Conservation (phyloP, 2,329 filamentous ascomycete genomes). For the Diplodia mutila region DNA sequence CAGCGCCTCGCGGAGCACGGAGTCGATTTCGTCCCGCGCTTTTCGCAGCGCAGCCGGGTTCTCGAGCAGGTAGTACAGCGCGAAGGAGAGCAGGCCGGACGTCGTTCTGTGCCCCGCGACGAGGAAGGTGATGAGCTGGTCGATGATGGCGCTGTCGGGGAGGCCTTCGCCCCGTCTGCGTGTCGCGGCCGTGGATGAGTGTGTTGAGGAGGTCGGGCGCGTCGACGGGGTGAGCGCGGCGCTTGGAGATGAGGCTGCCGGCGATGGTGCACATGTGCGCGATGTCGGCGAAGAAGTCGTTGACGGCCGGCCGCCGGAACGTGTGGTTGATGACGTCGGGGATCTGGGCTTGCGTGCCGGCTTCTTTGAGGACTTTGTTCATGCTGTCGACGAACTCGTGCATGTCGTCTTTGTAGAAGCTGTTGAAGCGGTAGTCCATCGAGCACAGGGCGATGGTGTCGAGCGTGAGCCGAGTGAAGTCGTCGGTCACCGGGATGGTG, state of each 20-base stretch:
- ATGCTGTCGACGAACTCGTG: slow-evolving; percentile 45
- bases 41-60: slow-evolving; percentile 53
- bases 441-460: slow-evolving; percentile 46
- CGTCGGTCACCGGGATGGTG: slow-evolving; percentile 41
- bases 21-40: slow-evolving; percentile 60
- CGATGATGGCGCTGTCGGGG: slow-evolving; percentile 63
- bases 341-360: slow-evolving; percentile 38
- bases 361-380: slow-evolving; percentile 42
- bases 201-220: slow-evolving; percentile 64
- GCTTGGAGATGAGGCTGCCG: slow-evolving; percentile 61
- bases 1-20: slow-evolving; percentile 59
- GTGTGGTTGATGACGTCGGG: no score
- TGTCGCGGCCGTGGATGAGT: slow-evolving; percentile 62
- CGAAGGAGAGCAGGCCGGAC: slow-evolving; percentile 44
- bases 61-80: slow-evolving; percentile 57
- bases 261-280: no score
- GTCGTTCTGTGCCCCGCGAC: slow-evolving; percentile 55
- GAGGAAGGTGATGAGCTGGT: slow-evolving; percentile 71
- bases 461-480: slow-evolving; percentile 44
- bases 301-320: no score
- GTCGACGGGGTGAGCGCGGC: slow-evolving; percentile 57
- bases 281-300: no score
- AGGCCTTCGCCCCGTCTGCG: slow-evolving; percentile 63
- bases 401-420: slow-evolving; percentile 42
- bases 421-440: slow-evolving; percentile 48